Evolutionary conservation across 139 green algal genomes (phyloP).

Genomic region (Chlamydomonas asymmetrica): DNA sequence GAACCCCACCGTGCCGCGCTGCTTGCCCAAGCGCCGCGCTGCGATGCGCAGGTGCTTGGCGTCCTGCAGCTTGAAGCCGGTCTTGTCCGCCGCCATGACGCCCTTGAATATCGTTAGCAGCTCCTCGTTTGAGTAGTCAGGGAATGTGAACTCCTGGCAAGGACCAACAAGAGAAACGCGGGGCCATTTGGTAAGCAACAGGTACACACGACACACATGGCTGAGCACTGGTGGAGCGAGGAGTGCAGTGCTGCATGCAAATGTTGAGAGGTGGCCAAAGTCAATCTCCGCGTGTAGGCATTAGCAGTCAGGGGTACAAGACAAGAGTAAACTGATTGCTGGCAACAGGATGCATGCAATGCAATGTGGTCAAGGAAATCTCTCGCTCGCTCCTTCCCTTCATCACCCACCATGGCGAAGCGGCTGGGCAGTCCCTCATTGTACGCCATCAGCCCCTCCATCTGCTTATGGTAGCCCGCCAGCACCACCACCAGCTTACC

Average conservation of each 20-base stretch:
- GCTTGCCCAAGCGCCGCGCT: slow-evolving; percentile 32
- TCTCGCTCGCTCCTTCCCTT: too few relatives aligned
- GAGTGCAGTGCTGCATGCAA: too few relatives aligned
- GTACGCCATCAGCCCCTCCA: slow-evolving; percentile 54
- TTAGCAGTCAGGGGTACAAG: too few relatives aligned
- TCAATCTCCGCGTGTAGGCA: too few relatives aligned
- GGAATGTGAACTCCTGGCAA: slow-evolving; percentile 40
- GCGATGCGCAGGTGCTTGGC: slow-evolving; percentile 41
- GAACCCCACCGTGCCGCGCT: slow-evolving; percentile 43
- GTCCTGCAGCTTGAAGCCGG: slow-evolving; percentile 41
- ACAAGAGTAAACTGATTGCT: too few relatives aligned
- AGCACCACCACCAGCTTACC: slow-evolving; percentile 53
- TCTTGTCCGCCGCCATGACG: slow-evolving; percentile 15
- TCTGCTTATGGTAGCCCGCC: slow-evolving; percentile 52
- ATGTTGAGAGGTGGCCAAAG: too few relatives aligned
- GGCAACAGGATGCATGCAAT: too few relatives aligned
- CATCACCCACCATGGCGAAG: slow-evolving; percentile 33
- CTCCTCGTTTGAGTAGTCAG: slow-evolving; percentile 47
- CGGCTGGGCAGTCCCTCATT: slow-evolving; percentile 55
- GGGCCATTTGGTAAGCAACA: too few relatives aligned
- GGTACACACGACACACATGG: too few relatives aligned
- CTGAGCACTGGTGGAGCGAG: too few relatives aligned
- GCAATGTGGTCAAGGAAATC: too few relatives aligned
- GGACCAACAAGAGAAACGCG: too few relatives aligned
- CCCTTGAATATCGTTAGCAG: slow-evolving; percentile 38